These are phyloP conservation scores for Chlamydomonas eustigma DNA, from an alignment of 139 green algal genomes.

Conservation along the genomic window DNA sequence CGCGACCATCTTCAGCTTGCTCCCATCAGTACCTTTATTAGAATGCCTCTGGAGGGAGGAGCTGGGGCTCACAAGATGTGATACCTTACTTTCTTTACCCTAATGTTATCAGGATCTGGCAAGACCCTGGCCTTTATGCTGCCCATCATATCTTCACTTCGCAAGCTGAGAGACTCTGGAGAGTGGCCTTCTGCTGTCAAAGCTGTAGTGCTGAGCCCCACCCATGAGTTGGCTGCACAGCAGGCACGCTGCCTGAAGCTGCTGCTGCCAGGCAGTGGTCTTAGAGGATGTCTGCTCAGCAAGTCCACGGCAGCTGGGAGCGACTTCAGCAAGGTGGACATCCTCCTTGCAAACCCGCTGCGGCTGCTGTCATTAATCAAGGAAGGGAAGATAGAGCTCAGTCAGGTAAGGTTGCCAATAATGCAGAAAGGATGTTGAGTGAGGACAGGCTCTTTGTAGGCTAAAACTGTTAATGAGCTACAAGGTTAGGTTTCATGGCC, in stretches of 20 bases:
- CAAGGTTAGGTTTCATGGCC: no score
- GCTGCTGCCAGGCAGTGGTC: conserved; percentile 59
- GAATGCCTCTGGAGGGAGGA: no score
- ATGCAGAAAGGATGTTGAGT: no score
- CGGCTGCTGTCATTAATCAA: conserved; percentile 58
- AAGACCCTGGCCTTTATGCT: conserved; percentile 95
- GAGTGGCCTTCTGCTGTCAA: conserved; percentile 32
- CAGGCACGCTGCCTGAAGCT: conserved; percentile 64
- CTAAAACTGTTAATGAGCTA: no score
- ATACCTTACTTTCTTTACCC: not conserved
- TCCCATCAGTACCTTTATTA: not conserved
- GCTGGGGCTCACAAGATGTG: not conserved
- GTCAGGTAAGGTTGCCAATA: conserved; percentile 30
- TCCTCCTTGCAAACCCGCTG: conserved; percentile 87
- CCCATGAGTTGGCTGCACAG: conserved; percentile 81
- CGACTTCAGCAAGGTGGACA: conserved; percentile 71
- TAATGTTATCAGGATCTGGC: conserved; percentile 65
- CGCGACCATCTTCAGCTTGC: not conserved
- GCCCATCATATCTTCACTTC: conserved; percentile 57
- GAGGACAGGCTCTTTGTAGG: no score
- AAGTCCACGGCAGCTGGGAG: conserved; percentile 62
- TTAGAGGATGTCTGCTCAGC: conserved; percentile 70
- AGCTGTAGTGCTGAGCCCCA: conserved; percentile 74
- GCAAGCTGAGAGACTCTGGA: not conserved
- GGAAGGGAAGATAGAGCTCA: conserved; percentile 52